Evolutionary conservation across 2,329 filamentous ascomycete species (phyloP).

Genomic region (Phyllosticta citribraziliensis): DNA sequence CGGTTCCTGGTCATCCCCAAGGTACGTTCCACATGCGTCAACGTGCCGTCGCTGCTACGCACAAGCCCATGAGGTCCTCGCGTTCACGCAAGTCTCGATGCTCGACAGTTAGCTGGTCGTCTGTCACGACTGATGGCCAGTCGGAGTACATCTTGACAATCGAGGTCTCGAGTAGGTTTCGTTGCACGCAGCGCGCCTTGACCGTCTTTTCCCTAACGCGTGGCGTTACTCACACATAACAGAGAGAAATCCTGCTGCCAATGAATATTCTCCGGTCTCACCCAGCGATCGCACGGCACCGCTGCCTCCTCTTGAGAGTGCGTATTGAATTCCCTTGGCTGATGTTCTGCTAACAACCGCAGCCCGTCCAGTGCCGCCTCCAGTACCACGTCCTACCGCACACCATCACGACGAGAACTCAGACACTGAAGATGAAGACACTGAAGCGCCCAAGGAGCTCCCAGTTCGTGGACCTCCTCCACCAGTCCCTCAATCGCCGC

Average conservation of each 20-base stretch:
- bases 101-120: conserved; percentile 23
- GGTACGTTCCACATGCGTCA: conserved; percentile 39
- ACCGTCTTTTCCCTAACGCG: neutral
- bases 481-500: conserved; percentile 21
- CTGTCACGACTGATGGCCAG: conserved; percentile 21
- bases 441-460: conserved; percentile 20
- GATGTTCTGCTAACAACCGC: conserved; percentile 8
- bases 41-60: conserved; percentile 18
- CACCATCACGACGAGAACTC: conserved; percentile 58
- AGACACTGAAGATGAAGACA: conserved; percentile 77
- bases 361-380: conserved; percentile 56
- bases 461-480: conserved; percentile 26
- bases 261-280: neutral
- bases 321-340: conserved; percentile 10
- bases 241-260: conserved; percentile 7
- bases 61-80: conserved; percentile 17
- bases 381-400: conserved; percentile 37
- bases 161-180: conserved; percentile 29
- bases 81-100: conserved; percentile 19
- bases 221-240: conserved; percentile 21
- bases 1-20: conserved; percentile 35
- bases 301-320: conserved; percentile 26
- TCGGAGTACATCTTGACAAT: conserved; percentile 30
- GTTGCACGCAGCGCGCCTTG: neutral
- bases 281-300: conserved; percentile 20